Evolutionary conservation across 495 filamentous ascomycete species (phyloP), one percentile per base, ranked within the genome.

Genomic region (Neurospora terricola): DNA sequence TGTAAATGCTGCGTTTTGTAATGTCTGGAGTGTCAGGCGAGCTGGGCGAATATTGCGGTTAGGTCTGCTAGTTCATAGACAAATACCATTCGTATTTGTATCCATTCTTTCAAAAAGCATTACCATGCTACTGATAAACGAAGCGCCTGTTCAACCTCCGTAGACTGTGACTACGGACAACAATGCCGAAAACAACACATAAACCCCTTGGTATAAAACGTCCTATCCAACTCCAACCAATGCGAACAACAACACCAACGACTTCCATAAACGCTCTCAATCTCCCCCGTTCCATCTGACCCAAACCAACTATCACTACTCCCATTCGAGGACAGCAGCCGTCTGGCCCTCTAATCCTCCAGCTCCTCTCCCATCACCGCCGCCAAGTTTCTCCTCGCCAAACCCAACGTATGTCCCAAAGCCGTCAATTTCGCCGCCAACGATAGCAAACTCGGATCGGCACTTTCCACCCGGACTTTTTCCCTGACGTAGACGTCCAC

Each of bases 381-480:
- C 38, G 87, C 90, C 78, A 98, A 80, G n/a, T 91, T 91, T 76
- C 87, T 80, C 73, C 93, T 87, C 78, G 90, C 90, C 72, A 90
- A 83, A 71, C 81, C 84, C 11, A 98, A 85, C 71, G 88, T 88
- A 77, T 94, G 89, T 70, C 93, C 91, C 72, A 98, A 80, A 27
- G 93, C 93, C 37, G 87, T 90, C 81, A 99, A 80, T 82, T 99
- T 99, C 5, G 93, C 91, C 83, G 92, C 91, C 18, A 94, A 85
- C n/a, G 91, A 89, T 83, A 99, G 88, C 74, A 99, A 75, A 78
- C 90, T 93, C 38, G 96, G 96, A 78, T 99, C 96, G 72, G 94
- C 92, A 72, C 90, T 94, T 83, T 97, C 96, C 7, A 98, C 93
- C 38, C 89, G 87, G 11, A 99, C 88, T 80, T 97, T 97, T 77